Evolutionary conservation across 75 land plant genomes (phyloP).

Genomic region (Sequoia sempervirens): DNA sequence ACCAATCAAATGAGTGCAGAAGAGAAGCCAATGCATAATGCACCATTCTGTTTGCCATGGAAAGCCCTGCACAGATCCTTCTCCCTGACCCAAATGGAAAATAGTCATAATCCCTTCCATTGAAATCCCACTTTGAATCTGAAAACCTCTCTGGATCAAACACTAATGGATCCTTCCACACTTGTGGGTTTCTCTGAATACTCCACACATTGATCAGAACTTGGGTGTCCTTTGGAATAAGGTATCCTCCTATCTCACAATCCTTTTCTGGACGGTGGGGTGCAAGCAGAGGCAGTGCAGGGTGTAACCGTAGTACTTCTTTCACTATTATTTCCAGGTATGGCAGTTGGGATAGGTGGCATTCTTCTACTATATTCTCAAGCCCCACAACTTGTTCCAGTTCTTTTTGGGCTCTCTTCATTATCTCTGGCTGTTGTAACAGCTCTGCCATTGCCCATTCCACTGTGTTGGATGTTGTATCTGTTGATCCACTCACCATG

Average conservation of each 20-base stretch:
- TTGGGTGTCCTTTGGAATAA: constrained; percentile 2
- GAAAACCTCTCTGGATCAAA: constrained; percentile 45
- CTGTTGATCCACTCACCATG: constrained; percentile 6
- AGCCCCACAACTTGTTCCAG: constrained; percentile 11
- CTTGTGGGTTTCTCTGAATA: background rate
- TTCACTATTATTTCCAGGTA: constrained; percentile 13
- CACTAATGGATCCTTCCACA: constrained; percentile 19
- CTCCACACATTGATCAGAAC: constrained; percentile 4
- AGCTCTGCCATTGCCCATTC: constrained; percentile 21
- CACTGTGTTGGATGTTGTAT: constrained; percentile 17
- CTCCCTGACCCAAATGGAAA: constrained; percentile 58
- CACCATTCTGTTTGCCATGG: constrained; percentile 34
- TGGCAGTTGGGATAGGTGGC: constrained; percentile 13
- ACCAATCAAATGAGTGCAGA: constrained; percentile 49
- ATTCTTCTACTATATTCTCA: background rate
- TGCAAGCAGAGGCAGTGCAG: constrained; percentile 8
- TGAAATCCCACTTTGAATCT: constrained; percentile 10
- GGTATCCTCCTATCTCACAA: background rate
- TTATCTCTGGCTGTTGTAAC: constrained; percentile 1
- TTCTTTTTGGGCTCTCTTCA: constrained; percentile 10
- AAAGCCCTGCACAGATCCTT: constrained; percentile 47
- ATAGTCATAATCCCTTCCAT: constrained; percentile 18
- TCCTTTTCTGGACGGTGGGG: background rate
- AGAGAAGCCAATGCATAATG: constrained; percentile 29
- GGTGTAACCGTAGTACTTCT: constrained; percentile 11